Base-by-base conservation (phyloP, 768 basidiomycete species). In the Tylopilus vinaceipallidus region DNA sequence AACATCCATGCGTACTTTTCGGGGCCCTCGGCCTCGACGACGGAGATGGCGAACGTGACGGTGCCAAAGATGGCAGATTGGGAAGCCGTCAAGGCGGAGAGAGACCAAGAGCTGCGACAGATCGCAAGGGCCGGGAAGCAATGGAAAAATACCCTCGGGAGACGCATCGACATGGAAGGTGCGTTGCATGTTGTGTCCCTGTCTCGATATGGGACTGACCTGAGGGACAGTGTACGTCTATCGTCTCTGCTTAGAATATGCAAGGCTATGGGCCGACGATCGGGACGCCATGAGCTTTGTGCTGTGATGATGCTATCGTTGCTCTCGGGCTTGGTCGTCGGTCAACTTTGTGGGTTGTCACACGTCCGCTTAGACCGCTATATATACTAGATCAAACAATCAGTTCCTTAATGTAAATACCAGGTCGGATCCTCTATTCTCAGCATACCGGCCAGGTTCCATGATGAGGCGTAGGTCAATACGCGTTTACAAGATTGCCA, bases 141-240 rank as follows among this genome's bases (percentile, higher is more conserved):
- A 50, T 98, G 95, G 95, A 92, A 88, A 67, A 79, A 81, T 59
- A 88, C 83, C 1, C 78, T 91, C 17, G 91, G 91, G 23, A 71
- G 95, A 42, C 83, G 79, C 47, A 75, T 86, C 47, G 95, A 98
- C 71, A 93, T 97, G 89, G 91, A 98, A 80, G 87, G 92, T 91
- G 53, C 54, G 82, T 72, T 19, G 8, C 22, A 12, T 17, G 27
- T 42, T 45, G 17, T 36, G 8, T 16, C 30, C 29, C 22, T 20
- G n/a, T 5, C 20, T 16, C 17, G 14, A 9, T 6, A 24, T 20
- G 9, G 4, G 2, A 6, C 41, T 49, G 27, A 55, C 27, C 2
- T 30, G 20, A 19, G 8, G 19, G 24, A 54, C 60, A 91, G 91
- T 80, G 30, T 94, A 95, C 64, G 84, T 94, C 6, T 95, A 90